Evolutionary conservation across 2,329 filamentous ascomycete species (phyloP).

Genomic region (Sporothrix schenckii): DNA sequence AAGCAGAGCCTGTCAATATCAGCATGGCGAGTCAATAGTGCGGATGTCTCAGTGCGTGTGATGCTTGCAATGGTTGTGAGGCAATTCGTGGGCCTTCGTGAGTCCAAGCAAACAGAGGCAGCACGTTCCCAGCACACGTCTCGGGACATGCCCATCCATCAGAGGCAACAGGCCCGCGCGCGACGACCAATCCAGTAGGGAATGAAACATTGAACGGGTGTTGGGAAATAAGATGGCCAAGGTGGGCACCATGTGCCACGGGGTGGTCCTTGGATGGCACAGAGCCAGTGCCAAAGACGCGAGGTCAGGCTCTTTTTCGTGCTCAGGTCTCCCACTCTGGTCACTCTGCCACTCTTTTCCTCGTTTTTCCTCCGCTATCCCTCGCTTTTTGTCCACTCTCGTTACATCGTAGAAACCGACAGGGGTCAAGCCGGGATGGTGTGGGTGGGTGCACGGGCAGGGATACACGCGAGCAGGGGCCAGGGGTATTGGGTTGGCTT

Average conservation of each 20-base stretch:
- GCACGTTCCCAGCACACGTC: not conserved
- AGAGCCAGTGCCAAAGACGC: not conserved
- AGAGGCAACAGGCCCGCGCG: not conserved
- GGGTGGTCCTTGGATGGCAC: not conserved
- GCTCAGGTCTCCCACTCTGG: not conserved
- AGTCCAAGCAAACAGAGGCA: not conserved
- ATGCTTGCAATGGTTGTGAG: no score
- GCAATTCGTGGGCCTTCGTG: not conserved
- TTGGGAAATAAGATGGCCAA: conserved; percentile 34
- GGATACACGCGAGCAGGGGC: conserved; percentile 21
- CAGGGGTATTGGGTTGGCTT: conserved; percentile 14
- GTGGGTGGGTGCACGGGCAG: conserved; percentile 27
- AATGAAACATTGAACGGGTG: conserved; percentile 27
- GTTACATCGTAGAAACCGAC: no score
- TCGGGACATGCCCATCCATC: not conserved
- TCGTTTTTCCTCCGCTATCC: not conserved
- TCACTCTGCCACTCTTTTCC: not conserved
- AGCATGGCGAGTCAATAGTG: conserved; percentile 4
- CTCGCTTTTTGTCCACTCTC: not conserved
- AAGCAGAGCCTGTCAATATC: conserved; percentile 3
- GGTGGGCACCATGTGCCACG: conserved; percentile 1
- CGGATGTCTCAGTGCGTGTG: not conserved
- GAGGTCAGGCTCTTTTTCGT: conserved; percentile 28
- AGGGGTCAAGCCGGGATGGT: conserved; percentile 19
- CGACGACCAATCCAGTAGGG: conserved; percentile 15